Evolutionary conservation across 345 rosid species (phyloP).

Genomic region (Syzygium aromaticum): DNA sequence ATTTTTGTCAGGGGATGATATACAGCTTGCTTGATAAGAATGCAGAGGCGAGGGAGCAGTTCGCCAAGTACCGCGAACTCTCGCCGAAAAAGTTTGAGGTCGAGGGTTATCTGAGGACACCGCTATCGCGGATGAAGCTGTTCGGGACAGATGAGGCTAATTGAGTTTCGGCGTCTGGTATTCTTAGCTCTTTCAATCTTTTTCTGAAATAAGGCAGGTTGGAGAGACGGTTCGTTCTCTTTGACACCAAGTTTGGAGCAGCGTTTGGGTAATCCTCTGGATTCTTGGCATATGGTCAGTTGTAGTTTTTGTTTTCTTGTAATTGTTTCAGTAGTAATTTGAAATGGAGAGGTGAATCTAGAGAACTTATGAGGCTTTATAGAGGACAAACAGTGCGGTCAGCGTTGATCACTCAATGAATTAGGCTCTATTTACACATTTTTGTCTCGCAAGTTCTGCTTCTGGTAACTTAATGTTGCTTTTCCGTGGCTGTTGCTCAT

Average conservation of each 20-base stretch:
- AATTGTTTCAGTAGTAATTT: background rate
- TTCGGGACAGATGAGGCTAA: conserved; percentile 57
- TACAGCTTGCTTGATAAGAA: conserved; percentile 69
- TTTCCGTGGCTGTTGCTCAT: background rate
- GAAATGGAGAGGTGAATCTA: background rate
- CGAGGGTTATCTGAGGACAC: conserved; percentile 65
- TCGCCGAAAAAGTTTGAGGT: conserved; percentile 72
- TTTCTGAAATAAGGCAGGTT: background rate
- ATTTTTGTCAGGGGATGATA: conserved; percentile 76
- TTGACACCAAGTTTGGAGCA: background rate
- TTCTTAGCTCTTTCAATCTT: background rate
- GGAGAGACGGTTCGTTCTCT: background rate
- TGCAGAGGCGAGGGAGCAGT: conserved; percentile 71
- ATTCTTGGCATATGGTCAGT: background rate
- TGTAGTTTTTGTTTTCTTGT: background rate
- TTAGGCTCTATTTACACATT: background rate
- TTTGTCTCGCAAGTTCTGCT: background rate
- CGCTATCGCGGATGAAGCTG: conserved; percentile 63
- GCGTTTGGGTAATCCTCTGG: background rate
- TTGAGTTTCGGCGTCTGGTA: conserved; percentile 5
- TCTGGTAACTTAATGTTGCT: background rate
- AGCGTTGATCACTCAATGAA: background rate
- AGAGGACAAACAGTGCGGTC: background rate
- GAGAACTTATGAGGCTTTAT: background rate
- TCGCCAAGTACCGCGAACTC: conserved; percentile 66